A percentile compares a stretch with the other conserved stretches of the same genome.
Evolutionary conservation across 2,329 filamentous ascomycete species (phyloP).

Genomic region (Apiospora arundinis): DNA sequence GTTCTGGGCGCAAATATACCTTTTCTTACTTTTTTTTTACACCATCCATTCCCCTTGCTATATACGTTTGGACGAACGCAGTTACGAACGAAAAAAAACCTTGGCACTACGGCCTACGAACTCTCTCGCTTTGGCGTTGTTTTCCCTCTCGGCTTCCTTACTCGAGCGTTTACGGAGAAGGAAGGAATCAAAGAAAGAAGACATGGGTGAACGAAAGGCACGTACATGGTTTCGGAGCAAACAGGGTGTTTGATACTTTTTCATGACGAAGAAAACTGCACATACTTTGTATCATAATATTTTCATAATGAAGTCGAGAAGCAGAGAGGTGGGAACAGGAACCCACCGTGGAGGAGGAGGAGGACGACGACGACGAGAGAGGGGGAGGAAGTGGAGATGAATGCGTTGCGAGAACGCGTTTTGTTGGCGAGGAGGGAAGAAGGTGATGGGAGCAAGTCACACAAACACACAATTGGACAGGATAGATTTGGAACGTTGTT

Average conservation of each 20-base stretch:
- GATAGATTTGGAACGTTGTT: constrained; percentile 3
- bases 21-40: constrained; percentile 14
- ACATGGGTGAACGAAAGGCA: not conserved
- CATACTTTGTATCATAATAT: constrained; percentile 17
- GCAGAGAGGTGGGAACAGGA: not conserved
- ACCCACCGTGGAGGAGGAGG: not conserved
- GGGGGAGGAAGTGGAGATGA: not conserved
- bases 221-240: constrained; percentile 12
- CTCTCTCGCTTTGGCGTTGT: not conserved
- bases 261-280: constrained; percentile 18
- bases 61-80: constrained; percentile 20
- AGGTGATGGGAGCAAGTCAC: not conserved
- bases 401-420: not conserved
- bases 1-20: constrained; percentile 16
- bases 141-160: not conserved
- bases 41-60: not conserved
- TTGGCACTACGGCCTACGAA: constrained; percentile 4
- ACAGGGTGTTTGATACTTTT: not conserved
- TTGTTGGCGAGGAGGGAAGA: not conserved
- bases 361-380: too few species aligned
- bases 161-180: not conserved
- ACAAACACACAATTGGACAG: not conserved
- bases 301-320: constrained; percentile 17
- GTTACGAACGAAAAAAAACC: constrained; percentile 3
- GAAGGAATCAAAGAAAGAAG: constrained; percentile 10